Conservation (phyloP, 257 asterid species). For the Craterostigma plantagineum region DNA sequence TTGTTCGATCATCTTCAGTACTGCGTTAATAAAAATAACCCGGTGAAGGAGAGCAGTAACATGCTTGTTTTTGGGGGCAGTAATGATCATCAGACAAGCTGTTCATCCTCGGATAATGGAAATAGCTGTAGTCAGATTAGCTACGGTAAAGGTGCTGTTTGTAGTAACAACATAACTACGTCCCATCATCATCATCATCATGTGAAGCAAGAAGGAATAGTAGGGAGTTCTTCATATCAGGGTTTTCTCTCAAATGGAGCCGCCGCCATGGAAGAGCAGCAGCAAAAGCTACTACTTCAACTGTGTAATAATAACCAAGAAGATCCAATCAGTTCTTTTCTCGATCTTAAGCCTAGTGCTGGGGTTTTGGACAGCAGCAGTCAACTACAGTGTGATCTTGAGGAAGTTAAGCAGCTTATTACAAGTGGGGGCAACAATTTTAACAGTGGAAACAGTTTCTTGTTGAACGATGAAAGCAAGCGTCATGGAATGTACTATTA, state of each 20-base stretch:
- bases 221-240: slow-evolving; percentile 4
- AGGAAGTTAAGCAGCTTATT: slow-evolving; percentile 44
- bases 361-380: slow-evolving; percentile 5
- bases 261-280: too few species aligned
- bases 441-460: slow-evolving; percentile 8
- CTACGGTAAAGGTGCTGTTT: slow-evolving; percentile 3
- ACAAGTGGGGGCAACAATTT: slow-evolving; percentile 5
- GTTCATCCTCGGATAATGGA: slow-evolving; percentile 58
- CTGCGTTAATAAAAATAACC: slow-evolving; percentile 12
- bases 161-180: too few species aligned
- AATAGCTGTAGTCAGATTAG: slow-evolving; percentile 16
- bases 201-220: slow-evolving; percentile 23
- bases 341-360: slow-evolving; percentile 4
- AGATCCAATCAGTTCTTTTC: neutral
- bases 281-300: too few species aligned
- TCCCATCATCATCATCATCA: too few species aligned
- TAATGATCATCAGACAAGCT: slow-evolving; percentile 14
- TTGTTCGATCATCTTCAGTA: slow-evolving; percentile 14
- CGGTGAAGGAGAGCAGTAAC: slow-evolving; percentile 13
- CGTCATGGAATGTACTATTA: slow-evolving; percentile 23
- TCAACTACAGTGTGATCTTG: slow-evolving; percentile 32
- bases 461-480: slow-evolving; percentile 43
- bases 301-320: neutral
- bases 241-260: slow-evolving; percentile 2
- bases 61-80: slow-evolving; percentile 34